These are phyloP conservation scores for Hirschioporus abietinus DNA, from an alignment of 768 basidiomycete genomes.

Conservation along the genomic window DNA sequence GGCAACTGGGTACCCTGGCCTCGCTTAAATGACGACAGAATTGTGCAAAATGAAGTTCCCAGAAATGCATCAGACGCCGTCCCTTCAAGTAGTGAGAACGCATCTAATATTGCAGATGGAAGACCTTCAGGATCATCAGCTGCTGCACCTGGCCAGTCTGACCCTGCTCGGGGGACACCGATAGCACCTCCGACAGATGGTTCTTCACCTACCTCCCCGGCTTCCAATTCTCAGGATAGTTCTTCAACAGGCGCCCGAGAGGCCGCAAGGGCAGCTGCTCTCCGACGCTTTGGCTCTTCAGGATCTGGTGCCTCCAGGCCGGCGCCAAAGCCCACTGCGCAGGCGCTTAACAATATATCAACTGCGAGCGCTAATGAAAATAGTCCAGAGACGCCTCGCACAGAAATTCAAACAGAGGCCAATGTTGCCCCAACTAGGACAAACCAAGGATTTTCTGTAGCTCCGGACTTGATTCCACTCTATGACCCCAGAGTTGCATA, in stretches of 20 bases:
- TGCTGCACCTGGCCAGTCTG: background rate
- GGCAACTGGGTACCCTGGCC: conserved; percentile 2
- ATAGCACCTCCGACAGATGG: background rate
- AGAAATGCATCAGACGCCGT: conserved; percentile 26
- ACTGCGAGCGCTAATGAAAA: background rate
- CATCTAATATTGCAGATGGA: conserved; percentile 46
- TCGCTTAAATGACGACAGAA: background rate
- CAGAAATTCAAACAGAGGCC: background rate
- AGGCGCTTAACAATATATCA: background rate
- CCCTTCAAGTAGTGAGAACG: conserved; percentile 35
- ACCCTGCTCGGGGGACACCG: background rate
- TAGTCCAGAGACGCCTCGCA: background rate
- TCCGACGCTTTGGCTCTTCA: background rate
- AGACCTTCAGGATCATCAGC: background rate
- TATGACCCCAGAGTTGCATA: background rate
- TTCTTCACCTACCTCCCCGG: background rate
- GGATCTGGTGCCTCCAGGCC: background rate
- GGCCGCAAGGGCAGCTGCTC: background rate
- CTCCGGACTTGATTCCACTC: background rate
- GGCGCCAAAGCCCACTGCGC: background rate
- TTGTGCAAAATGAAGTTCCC: conserved; percentile 6
- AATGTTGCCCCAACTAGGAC: background rate
- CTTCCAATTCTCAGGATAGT: background rate
- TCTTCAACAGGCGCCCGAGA: background rate
- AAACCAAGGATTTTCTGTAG: background rate